These are phyloP conservation scores for Podila epigama DNA, from an alignment of 192 early-diverging fungal genomes.

Conservation along the genomic window DNA sequence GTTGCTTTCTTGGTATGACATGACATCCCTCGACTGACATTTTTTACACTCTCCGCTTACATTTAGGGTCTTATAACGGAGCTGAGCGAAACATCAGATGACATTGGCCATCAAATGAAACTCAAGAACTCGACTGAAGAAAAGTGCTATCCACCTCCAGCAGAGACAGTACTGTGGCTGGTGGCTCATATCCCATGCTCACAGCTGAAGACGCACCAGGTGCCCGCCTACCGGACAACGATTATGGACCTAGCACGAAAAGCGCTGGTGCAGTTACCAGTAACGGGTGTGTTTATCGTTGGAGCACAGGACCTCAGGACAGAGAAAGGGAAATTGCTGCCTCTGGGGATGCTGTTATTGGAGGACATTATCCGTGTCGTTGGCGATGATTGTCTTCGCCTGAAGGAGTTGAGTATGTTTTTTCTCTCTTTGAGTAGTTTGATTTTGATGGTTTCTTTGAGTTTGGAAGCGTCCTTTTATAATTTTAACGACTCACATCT, in stretches of 20 bases:
- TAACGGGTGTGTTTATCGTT: conserved; percentile 69
- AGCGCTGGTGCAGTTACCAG: conserved; percentile 61
- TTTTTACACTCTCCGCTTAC: neutral
- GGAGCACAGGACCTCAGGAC: conserved; percentile 76
- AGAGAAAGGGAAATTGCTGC: conserved; percentile 71
- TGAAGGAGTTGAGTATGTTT: conserved; percentile 60
- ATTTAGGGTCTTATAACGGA: conserved; percentile 78
- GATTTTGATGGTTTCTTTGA: no score
- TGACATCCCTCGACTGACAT: neutral
- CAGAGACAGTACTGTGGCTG: conserved; percentile 63
- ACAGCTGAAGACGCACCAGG: conserved; percentile 48
- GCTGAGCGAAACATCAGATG: conserved; percentile 79
- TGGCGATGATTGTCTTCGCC: conserved; percentile 53
- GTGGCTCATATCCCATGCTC: conserved; percentile 68
- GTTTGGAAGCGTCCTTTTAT: no score
- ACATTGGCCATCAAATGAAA: conserved; percentile 72
- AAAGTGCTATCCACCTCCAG: conserved; percentile 41
- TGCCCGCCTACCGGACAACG: conserved; percentile 66
- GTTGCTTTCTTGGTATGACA: neutral
- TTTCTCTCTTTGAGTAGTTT: neutral
- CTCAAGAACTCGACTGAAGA: conserved; percentile 52
- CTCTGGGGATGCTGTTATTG: conserved; percentile 74
- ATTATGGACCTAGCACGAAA: conserved; percentile 69
- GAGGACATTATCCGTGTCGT: conserved; percentile 75
- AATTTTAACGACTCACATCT: neutral